Conservation (phyloP, 2,329 filamentous ascomycete species). For the Thielaviopsis musarum region DNA sequence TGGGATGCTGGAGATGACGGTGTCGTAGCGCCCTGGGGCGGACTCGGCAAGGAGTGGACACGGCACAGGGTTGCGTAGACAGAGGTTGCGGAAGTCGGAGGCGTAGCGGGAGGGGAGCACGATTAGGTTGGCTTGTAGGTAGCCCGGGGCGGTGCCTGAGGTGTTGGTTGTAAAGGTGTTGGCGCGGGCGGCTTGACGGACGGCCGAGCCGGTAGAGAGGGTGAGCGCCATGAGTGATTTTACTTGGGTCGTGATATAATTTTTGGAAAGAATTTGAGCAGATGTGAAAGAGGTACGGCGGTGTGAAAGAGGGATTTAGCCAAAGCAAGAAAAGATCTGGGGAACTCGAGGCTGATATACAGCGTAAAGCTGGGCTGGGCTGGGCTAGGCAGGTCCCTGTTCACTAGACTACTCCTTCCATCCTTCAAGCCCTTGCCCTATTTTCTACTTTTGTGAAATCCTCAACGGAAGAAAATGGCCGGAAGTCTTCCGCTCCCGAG, state of each 20-base stretch:
- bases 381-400: too few species aligned
- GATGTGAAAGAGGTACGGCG: too few species aligned
- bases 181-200: constrained; percentile 27
- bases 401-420: too few species aligned
- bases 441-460: too few species aligned
- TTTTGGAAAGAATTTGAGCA: neutral
- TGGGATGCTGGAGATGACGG: constrained; percentile 20
- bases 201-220: constrained; percentile 7
- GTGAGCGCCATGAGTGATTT: neutral
- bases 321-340: too few species aligned
- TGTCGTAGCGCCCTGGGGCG: constrained; percentile 24
- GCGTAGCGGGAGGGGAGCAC: constrained; percentile 40
- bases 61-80: constrained; percentile 43
- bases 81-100: constrained; percentile 39
- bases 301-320: too few species aligned
- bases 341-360: too few species aligned
- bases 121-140: constrained; percentile 46
- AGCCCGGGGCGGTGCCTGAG: constrained; percentile 35
- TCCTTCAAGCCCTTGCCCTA: too few species aligned
- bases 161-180: constrained; percentile 28
- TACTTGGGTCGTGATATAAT: neutral
- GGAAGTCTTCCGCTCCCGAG: too few species aligned
- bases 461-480: too few species aligned
- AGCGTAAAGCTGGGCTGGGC: too few species aligned
- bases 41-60: constrained; percentile 41